Evolutionary conservation across 805 yeast genomes (phyloP).

Genomic region (Scheffersomyces amazonensis): DNA sequence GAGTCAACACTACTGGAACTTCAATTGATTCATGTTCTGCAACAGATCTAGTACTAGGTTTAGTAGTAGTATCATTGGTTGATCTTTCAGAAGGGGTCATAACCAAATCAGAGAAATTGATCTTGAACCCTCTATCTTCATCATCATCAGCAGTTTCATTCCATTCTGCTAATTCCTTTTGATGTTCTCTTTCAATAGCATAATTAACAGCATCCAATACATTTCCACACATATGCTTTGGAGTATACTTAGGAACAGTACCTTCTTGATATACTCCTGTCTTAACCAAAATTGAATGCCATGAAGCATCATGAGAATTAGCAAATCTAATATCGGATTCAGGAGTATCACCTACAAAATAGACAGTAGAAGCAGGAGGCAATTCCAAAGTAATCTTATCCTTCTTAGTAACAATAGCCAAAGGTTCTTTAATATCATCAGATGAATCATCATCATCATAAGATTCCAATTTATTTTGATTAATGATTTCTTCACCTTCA

Average conservation of each 20-base stretch:
- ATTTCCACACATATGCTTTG: constrained; percentile 68
- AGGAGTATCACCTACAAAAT: constrained; percentile 88
- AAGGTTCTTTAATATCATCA: constrained; percentile 27
- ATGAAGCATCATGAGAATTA: constrained; percentile 77
- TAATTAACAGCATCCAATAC: constrained; percentile 80
- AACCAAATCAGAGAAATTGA: constrained; percentile 44
- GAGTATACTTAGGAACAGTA: constrained; percentile 73
- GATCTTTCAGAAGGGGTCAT: constrained; percentile 40
- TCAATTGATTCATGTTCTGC: constrained; percentile 45
- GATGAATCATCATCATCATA: constrained; percentile 31
- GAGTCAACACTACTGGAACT: constrained; percentile 49
- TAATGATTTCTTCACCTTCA: constrained; percentile 43
- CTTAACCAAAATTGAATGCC: constrained; percentile 82
- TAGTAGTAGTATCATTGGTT: constrained; percentile 4
- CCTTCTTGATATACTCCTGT: constrained; percentile 87
- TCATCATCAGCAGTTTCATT: constrained; percentile 46
- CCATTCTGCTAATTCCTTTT: constrained; percentile 72
- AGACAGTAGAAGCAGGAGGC: constrained; percentile 83
- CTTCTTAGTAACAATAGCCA: constrained; percentile 35
- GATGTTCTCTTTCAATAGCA: constrained; percentile 81
- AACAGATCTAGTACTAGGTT: constrained; percentile 11
- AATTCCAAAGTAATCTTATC: constrained; percentile 50
- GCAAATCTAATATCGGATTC: constrained; percentile 88
- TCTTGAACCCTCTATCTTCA: constrained; percentile 16
- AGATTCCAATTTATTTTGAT: constrained; percentile 39